Percentiles rank a stretch among this genome's conserved stretches.
Evolutionary conservation across 495 filamentous ascomycete genomes (phyloP).

Genomic region (Pyrenula aspistea): DNA sequence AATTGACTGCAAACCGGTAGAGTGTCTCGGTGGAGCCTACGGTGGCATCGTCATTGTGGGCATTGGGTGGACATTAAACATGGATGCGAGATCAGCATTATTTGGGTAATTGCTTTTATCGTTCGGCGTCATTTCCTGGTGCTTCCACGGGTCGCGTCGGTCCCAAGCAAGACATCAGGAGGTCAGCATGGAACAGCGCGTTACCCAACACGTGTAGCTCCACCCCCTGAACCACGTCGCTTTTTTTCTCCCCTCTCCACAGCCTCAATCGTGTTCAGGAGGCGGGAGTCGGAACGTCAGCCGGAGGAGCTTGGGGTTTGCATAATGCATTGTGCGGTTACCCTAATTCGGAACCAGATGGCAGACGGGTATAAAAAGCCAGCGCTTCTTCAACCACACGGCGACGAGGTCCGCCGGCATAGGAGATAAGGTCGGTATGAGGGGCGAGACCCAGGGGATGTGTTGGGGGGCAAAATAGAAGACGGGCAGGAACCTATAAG

Average conservation of each 20-base stretch:
- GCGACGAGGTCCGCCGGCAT: too few species aligned
- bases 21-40: not conserved
- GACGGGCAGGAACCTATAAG: not conserved
- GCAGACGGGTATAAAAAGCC: too few species aligned
- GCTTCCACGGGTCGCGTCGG: not conserved
- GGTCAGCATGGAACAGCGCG: not conserved
- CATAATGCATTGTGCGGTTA: too few species aligned
- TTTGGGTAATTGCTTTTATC: not conserved
- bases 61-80: not conserved
- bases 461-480: not conserved
- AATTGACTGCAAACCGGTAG: not conserved
- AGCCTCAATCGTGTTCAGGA: not conserved
- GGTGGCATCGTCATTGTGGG: not conserved
- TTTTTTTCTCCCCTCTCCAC: not conserved
- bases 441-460: not conserved
- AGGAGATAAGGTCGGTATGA: not conserved
- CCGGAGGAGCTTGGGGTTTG: too few species aligned
- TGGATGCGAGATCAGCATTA: not conserved
- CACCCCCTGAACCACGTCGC: not conserved
- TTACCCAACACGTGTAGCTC: not conserved
- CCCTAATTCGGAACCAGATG: not conserved
- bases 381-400: too few species aligned
- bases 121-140: not conserved
- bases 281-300: not conserved
- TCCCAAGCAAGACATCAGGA: not conserved